Evolutionary conservation across 257 asterid species (phyloP), one percentile per base, ranked within the genome.

Genomic region (Scutellaria baicalensis): DNA sequence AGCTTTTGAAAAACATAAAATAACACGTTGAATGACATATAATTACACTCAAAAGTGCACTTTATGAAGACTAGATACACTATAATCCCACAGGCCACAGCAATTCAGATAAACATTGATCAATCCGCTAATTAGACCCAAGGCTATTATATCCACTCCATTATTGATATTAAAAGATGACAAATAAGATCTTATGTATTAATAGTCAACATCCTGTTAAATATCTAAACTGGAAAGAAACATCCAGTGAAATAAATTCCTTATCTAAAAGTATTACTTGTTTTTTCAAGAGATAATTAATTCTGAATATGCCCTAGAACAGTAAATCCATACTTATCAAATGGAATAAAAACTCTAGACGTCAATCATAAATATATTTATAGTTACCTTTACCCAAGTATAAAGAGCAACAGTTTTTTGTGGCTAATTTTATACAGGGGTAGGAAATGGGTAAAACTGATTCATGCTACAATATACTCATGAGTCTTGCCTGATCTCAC

Each of bases 71-170:
- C 52, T 50, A 59, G 49, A 63, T 27, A 47, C 47, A 70, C 3
- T 44, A 18, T 68, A 64, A 47, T 47, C 70, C 42, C 54, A 55
- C 27, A 59, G 43, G n/a, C n/a, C n/a, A n/a, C 39, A 68, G 56
- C 9, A 40, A 35, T 51, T 68, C 58, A 50, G 65, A 72, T 45
- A 36, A 69, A 58, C 39, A 52, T 38, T 57, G 33, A 31, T 17
- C 17, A 59, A 21, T 42, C 54, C 27, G 40, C 14, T 40, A 12
- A 47, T 45, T 12, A 14, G 27, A 36, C 49, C 61, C 55, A 66
- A 69, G 51, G 55, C 60, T 16, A 27, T 18, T 57, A 65, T 38
- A 71, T 71, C 55, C 55, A 59, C 64, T 61, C 55, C 43, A 9
- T 51, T 66, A 14, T 48, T 11, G n/a, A 4, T 12, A 43, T 6